Evolutionary conservation across 176 grass and related monocot genomes (phyloP).

Genomic region (Paspalum vaginatum): DNA sequence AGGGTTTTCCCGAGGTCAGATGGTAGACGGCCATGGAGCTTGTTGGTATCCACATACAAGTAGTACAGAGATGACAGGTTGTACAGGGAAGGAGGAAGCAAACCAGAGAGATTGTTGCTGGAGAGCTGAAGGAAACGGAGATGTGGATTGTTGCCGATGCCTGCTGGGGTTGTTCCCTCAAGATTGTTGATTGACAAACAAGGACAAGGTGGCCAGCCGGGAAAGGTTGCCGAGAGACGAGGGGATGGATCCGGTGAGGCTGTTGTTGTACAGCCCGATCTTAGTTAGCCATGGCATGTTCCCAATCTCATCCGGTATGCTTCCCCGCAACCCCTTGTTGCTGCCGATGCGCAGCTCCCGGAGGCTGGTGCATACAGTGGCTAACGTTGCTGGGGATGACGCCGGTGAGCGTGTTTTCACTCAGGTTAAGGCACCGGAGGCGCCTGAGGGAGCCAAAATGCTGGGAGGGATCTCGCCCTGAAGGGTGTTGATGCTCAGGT

Average conservation of each 20-base stretch:
- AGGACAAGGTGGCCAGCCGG: background rate
- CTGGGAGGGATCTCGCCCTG: constrained; percentile 4
- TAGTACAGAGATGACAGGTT: background rate
- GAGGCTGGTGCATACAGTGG: constrained; percentile 14
- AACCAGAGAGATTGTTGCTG: background rate
- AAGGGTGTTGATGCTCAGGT: background rate
- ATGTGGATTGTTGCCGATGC: constrained; percentile 1
- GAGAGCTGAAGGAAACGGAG: background rate
- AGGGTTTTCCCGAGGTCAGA: background rate
- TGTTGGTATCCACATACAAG: background rate
- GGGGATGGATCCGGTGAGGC: background rate
- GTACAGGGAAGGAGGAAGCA: background rate
- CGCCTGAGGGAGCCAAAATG: constrained; percentile 6
- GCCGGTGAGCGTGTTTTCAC: background rate
- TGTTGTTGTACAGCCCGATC: background rate
- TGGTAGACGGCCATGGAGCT: constrained; percentile 9
- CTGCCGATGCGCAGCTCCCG: background rate
- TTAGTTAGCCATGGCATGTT: background rate
- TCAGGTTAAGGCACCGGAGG: background rate
- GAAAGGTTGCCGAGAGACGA: constrained; percentile 11
- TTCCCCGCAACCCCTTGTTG: constrained; percentile 7
- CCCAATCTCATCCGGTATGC: constrained; percentile 16
- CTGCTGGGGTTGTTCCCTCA: background rate
- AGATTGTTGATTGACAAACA: background rate
- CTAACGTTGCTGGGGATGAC: constrained; percentile 5